Base-by-base conservation (phyloP, 2,329 filamentous ascomycete genomes). In the Stachybotrys chartarum region DNA sequence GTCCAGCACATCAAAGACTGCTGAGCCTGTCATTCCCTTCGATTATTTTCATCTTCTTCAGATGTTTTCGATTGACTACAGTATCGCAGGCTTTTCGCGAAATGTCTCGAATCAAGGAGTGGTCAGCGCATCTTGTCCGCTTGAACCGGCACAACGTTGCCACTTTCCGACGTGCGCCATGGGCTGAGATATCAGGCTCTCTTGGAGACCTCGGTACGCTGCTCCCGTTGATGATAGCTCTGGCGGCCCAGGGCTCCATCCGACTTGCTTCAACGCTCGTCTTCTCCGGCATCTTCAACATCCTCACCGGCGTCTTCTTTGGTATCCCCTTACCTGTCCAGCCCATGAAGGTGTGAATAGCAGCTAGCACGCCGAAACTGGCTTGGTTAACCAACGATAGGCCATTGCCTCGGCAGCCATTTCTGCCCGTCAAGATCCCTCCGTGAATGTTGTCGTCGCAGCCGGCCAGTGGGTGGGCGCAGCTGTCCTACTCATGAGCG, bases 361-460 rank as follows among this genome's bases (percentile, higher is more conserved):
- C 35, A 14, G 35, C 14, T 42, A 24, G 24, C 35, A 42, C 35
- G 14, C 14, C 14, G 10, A 42, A 42, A 42, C 14, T 31, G 42
- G n/a, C 30, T 18, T 32, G n/a, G 24, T 7, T 12, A 54, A 31
- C 24, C 32, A 31, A 16, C 32, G 24, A 32, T 63, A 84, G 79
- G 92, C 93, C 44, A 95, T 97, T 58, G 92, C 92, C 6, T 90
- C 92, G 1, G 88, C 95, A 0, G 90, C 91, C n/a, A 90, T 97
- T 59, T 83, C 82, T 1, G 78, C 85, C 17, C 81, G 82, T 51
- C 82, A 91, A 32, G 65, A 73, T 53, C 59, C 67, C 7, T 65
- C 68, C 42, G 67, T 74, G 54, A 59, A 56, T 59, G 92, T 88
- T 47, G 83, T 90, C n/a, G 87, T 89, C 0, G 91, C 91, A 1